Conservation (phyloP, 768 basidiomycete genomes). For the Boletus tomentosulus region DNA sequence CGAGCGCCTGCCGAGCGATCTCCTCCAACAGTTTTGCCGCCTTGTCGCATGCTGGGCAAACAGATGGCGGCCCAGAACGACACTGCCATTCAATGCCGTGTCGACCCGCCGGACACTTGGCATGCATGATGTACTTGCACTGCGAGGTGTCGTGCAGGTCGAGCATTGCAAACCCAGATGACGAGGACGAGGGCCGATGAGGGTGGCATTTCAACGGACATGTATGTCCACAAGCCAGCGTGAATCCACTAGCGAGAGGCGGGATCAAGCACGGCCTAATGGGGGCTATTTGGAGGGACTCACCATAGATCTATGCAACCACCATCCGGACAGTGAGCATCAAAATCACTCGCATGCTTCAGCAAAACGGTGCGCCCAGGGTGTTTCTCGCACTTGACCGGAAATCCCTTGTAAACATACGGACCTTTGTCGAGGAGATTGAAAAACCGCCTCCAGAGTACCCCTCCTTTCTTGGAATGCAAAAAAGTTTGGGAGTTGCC, state of each 20-base stretch:
- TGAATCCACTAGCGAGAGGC: constrained; percentile 8
- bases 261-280: neutral
- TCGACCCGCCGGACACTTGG: constrained; percentile 38
- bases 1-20: constrained; percentile 35
- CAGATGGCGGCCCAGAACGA: constrained; percentile 28
- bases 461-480: constrained; percentile 10
- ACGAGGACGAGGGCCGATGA: constrained; percentile 17
- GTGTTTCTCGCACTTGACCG: constrained; percentile 54
- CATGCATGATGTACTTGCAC: constrained; percentile 36
- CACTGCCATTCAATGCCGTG: constrained; percentile 47
- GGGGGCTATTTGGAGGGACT: constrained; percentile 7
- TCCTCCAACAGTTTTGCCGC: constrained; percentile 36
- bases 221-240: constrained; percentile 32
- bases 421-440: constrained; percentile 7
- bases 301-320: constrained; percentile 61
- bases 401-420: constrained; percentile 36
- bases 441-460: constrained; percentile 15
- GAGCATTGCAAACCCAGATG: constrained; percentile 10
- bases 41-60: constrained; percentile 45
- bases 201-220: constrained; percentile 65
- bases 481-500: constrained; percentile 61
- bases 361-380: constrained; percentile 39
- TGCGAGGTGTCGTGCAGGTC: constrained; percentile 27
- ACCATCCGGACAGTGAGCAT: constrained; percentile 52
- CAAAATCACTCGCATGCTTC: constrained; percentile 44